Conservation (phyloP, 805 yeast genomes). For the Candida andamanensis region DNA sequence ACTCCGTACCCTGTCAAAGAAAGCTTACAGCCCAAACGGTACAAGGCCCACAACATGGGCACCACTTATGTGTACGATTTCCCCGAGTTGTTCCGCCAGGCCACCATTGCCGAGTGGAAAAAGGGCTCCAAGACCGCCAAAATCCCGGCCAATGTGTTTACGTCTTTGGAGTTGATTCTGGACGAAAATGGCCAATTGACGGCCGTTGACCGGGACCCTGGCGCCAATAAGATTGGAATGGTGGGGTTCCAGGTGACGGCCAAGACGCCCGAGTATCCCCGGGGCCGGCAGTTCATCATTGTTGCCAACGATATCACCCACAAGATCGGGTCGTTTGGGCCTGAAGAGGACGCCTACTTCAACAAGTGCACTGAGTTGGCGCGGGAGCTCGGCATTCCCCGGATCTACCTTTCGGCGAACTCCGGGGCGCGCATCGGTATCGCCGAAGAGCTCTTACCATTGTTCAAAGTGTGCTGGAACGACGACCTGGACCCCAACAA, state of each 20-base stretch:
- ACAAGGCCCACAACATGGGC: conserved; percentile 97
- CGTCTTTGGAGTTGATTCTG: conserved; percentile 78
- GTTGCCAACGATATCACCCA: conserved; percentile 96
- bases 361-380: conserved; percentile 90
- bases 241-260: conserved; percentile 89
- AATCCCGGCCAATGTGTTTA: conserved; percentile 73
- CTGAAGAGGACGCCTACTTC: conserved; percentile 89
- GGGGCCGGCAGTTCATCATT: conserved; percentile 88
- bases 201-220: conserved; percentile 92
- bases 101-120: conserved; percentile 82
- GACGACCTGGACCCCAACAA: conserved; percentile 66
- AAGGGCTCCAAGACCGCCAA: conserved; percentile 47
- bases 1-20: conserved; percentile 98
- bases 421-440: conserved; percentile 99
- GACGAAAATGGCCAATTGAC: conserved; percentile 73
- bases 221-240: conserved; percentile 95
- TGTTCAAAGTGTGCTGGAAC: conserved; percentile 90
- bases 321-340: conserved; percentile 99
- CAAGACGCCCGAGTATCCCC: conserved; percentile 95
- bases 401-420: conserved; percentile 94
- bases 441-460: conserved; percentile 91
- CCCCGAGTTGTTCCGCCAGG: conserved; percentile 98
- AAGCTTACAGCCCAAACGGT: conserved; percentile 97
- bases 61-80: conserved; percentile 97
- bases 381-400: conserved; percentile 85